Conservation (phyloP, 2,329 filamentous ascomycete genomes). For the Exophiala oligosperma region DNA sequence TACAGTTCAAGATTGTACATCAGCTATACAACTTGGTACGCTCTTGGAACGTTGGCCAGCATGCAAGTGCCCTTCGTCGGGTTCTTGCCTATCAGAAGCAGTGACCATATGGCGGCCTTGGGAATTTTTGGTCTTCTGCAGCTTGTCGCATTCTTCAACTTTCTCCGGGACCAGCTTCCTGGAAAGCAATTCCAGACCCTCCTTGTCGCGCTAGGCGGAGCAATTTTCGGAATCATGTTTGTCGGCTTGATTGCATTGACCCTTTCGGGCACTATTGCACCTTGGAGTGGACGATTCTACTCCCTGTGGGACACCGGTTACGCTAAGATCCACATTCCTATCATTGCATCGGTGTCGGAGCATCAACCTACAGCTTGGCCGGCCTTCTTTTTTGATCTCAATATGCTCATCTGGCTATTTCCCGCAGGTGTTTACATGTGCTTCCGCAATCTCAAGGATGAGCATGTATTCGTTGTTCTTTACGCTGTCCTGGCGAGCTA, state of each 20-base stretch:
- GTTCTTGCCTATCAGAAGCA: conserved; percentile 92
- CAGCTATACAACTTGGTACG: conserved; percentile 97
- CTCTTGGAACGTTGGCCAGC: conserved; percentile 89
- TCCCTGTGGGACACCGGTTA: conserved; percentile 98
- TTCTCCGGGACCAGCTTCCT: conserved; percentile 81
- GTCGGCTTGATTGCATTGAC: conserved; percentile 79
- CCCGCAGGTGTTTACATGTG: conserved; percentile 97
- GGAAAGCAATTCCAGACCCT: conserved; percentile 94
- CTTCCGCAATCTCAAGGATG: conserved; percentile 89
- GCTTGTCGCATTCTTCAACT: conserved; percentile 88
- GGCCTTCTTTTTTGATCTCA: conserved; percentile 98
- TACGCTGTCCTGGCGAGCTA: conserved; percentile 97
- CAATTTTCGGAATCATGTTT: conserved; percentile 72
- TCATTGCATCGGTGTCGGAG: conserved; percentile 99
- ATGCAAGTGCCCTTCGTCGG: conserved; percentile 99
- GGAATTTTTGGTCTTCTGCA: conserved; percentile 95
- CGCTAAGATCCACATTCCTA: conserved; percentile 98
- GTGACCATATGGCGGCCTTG: conserved; percentile 96
- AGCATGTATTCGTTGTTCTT: conserved; percentile 97
- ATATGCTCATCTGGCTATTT: conserved; percentile 98
- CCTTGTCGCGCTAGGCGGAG: conserved; percentile 71
- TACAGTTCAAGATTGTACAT: conserved; percentile 95
- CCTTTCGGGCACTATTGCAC: conserved; percentile 86
- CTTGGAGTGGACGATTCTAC: conserved; percentile 98
- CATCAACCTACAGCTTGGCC: conserved; percentile 99